These are phyloP conservation scores for Aspergillus sp. DNA, from an alignment of 2,329 filamentous ascomycete species.

Conservation along the genomic window DNA sequence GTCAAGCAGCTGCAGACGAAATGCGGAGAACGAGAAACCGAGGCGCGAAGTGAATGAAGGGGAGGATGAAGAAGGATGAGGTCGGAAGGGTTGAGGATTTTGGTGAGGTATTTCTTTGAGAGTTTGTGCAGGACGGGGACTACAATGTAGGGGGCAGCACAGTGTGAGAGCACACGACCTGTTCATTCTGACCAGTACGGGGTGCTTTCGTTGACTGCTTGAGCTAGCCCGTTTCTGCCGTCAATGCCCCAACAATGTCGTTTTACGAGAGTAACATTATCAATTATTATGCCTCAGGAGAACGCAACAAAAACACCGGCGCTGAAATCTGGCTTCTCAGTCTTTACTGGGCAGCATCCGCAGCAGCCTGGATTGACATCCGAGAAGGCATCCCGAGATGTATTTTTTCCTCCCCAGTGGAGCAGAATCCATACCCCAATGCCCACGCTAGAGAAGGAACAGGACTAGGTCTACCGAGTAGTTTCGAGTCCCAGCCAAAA, in stretches of 20 bases:
- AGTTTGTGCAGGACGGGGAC: conserved; percentile 15
- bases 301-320: background rate
- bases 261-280: background rate
- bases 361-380: conserved; percentile 3
- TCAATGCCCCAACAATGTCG: background rate
- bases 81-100: conserved; percentile 1
- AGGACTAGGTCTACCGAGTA: conserved; percentile 13
- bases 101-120: conserved; percentile 20
- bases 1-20: conserved; percentile 2
- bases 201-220: background rate
- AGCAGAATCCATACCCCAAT: conserved; percentile 6
- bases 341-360: background rate
- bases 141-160: conserved; percentile 22
- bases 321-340: too few species aligned
- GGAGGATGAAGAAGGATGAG: background rate
- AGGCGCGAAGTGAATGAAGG: conserved; percentile 3
- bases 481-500: conserved; percentile 8
- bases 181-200: background rate
- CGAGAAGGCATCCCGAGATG: conserved; percentile 16
- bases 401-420: conserved; percentile 10
- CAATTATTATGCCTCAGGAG: background rate
- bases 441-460: conserved; percentile 10
- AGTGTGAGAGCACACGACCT: background rate
- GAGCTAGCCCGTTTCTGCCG: too few species aligned
- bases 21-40: conserved; percentile 22